These are phyloP conservation scores for Chondrus crispus DNA, from an alignment of 23 red algal genomes.

Conservation along the genomic window DNA sequence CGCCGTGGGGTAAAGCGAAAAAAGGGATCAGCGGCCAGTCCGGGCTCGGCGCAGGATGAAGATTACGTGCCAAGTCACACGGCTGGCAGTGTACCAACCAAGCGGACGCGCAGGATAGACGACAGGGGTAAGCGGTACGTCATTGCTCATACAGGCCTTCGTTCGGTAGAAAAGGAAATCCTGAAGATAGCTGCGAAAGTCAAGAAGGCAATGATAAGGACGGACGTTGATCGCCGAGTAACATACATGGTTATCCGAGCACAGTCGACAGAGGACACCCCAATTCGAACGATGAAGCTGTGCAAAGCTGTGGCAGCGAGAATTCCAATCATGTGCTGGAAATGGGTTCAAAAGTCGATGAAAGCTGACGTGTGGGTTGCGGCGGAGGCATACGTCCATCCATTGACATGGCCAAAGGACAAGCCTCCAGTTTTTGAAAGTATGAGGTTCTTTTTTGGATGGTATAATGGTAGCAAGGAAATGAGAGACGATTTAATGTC, in stretches of 20 bases:
- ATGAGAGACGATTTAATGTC: constrained; percentile 42
- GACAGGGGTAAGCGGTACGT: neutral
- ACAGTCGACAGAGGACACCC: neutral
- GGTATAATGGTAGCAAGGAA: constrained; percentile 27
- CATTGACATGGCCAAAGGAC: constrained; percentile 10
- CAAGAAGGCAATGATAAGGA: neutral
- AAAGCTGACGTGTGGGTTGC: neutral
- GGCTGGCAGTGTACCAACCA: too few species aligned
- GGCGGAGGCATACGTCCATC: neutral
- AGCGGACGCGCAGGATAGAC: neutral
- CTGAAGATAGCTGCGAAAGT: constrained; percentile 8
- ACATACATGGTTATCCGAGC: constrained; percentile 31
- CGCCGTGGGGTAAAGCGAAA: neutral
- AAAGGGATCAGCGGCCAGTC: neutral
- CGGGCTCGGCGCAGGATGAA: neutral
- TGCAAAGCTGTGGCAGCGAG: constrained; percentile 32
- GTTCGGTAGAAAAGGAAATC: neutral
- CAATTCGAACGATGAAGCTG: constrained; percentile 52
- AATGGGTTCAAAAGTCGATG: constrained; percentile 30
- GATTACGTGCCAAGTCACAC: too few species aligned
- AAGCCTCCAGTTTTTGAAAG: neutral
- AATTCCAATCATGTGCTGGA: constrained; percentile 47
- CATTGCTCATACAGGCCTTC: constrained; percentile 49
- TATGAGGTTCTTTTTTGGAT: neutral
- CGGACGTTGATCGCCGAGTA: constrained; percentile 25